phyloP scores from a whole-genome alignment of 2,329 filamentous ascomycete genomes.

The Sarocladiaceae sp. region DNA sequence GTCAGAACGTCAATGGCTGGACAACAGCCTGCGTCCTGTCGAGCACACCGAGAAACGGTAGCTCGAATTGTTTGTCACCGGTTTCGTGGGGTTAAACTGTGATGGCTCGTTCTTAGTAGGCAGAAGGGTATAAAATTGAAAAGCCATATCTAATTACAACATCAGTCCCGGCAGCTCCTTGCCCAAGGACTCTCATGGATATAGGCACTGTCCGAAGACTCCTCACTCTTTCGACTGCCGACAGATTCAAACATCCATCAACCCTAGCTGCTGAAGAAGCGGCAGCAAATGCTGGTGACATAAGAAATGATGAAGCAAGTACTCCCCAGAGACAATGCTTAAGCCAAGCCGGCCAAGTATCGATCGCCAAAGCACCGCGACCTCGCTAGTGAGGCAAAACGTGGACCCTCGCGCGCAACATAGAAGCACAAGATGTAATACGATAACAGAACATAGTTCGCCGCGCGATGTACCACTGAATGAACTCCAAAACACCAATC shows the following conservation, averaged over 20 bases:
- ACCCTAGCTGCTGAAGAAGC: constrained; percentile 8
- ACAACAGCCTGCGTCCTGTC: constrained; percentile 33
- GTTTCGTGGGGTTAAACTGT: no score
- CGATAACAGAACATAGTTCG: background rate
- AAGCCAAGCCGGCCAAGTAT: background rate
- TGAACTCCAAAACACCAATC: constrained; percentile 8
- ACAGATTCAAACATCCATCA: constrained; percentile 14
- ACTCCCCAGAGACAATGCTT: background rate
- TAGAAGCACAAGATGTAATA: background rate
- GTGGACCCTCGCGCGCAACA: background rate
- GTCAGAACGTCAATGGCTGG: constrained; percentile 44
- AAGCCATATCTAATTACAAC: constrained; percentile 9
- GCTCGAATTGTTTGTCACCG: no score
- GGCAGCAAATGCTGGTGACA: constrained; percentile 29
- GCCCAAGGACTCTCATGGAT: no score
- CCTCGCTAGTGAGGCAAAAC: background rate
- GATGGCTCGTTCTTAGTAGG: no score
- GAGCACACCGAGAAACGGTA: no score
- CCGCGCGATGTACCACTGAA: constrained; percentile 2
- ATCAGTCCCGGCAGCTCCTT: no score
- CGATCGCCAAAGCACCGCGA: background rate
- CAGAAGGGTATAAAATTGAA: constrained; percentile 8
- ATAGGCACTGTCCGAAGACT: constrained; percentile 8
- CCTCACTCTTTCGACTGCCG: constrained; percentile 11
- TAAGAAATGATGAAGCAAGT: constrained; percentile 14